Percentiles rank a stretch among this genome's conserved stretches.
Conservation (phyloP, 257 asterid genomes). For the Linaria vulgaris region DNA sequence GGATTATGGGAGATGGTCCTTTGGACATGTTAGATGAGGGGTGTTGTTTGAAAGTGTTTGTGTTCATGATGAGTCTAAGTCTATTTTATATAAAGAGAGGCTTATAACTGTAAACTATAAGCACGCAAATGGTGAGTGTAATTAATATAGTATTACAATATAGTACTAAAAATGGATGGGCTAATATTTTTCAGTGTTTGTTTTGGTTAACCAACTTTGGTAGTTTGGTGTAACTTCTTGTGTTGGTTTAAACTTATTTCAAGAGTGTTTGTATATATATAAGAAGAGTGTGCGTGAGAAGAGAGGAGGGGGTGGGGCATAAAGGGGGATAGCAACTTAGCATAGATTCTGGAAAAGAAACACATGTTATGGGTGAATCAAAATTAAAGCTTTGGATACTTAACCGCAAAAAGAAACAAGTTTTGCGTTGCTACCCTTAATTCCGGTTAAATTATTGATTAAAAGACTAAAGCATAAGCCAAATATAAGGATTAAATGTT, state of each 20-base stretch:
- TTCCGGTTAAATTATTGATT: conserved; percentile 26
- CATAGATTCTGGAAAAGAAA: conserved; percentile 13
- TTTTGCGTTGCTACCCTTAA: conserved; percentile 27
- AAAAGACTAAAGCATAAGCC: conserved; percentile 16
- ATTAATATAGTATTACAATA: neutral
- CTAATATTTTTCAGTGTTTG: conserved; percentile 33
- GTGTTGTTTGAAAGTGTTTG: conserved; percentile 18
- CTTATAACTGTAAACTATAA: no score
- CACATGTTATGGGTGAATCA: conserved; percentile 24
- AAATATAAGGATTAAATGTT: conserved; percentile 25
- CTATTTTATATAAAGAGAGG: no score
- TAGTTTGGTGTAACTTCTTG: conserved; percentile 42
- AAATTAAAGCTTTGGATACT: conserved; percentile 31
- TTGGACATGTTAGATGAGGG: conserved; percentile 24
- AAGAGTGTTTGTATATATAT: conserved; percentile 16
- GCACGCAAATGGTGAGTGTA: neutral
- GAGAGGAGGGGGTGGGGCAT: neutral
- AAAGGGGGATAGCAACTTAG: conserved; percentile 7
- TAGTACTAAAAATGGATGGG: conserved; percentile 5
- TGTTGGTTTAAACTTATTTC: conserved; percentile 22
- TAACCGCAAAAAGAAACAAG: conserved; percentile 33
- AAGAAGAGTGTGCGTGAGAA: conserved; percentile 6
- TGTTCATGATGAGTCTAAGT: conserved; percentile 28
- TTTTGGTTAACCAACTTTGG: conserved; percentile 47
- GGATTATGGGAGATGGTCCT: conserved; percentile 71